Base-by-base conservation (phyloP, 352 stramenopile genomes). In the Phytophthora hibernalis region DNA sequence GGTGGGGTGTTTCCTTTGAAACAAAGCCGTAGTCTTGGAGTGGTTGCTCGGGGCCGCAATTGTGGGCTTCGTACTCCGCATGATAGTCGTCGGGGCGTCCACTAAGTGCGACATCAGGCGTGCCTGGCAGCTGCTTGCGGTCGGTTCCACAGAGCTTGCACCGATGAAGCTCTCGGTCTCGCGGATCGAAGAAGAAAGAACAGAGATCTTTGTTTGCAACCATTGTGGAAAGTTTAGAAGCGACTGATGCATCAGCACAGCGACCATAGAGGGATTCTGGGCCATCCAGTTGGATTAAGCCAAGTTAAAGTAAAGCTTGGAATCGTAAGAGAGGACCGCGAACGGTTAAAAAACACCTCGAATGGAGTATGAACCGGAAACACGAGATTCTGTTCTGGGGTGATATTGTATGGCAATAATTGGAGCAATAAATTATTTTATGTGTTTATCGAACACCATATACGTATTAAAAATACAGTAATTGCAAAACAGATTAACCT, bases 111-210 rank as follows among this genome's bases (percentile, higher is more conserved):
- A 60, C 13, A 60, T 24, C 15, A 60, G 11, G 38, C 16, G 13
- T 44, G 5, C 37, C 16, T 7, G 16, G 37, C 37, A 21, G 37
- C 37, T 44, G 12, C 18, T 44, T 44, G 15, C 37, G 13, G 18
- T 44, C n/a, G 15, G 16, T n/a, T 1, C 48, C 33, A 9, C 24
- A 52, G 5, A 61, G 7, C 18, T 52, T 61, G n/a, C 54, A 44
- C 26, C 54, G 38, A 51, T 31, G 40, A 50, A 52, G 54, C 11
- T 3, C 18, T 44, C 45, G 10, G 28, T 11, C 54, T 52, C 50
- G 26, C 11, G 40, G 2, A n/a, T 61, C 54, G 40, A 61, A 61
- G n/a, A 61, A 44, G 12, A 60, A 60, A 40, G 40, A 4, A 40
- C 54, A 52, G 6, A 61, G 16, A 20, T 61, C 26, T 11, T 21